Base-by-base conservation (phyloP, 306 rosid species). In the Albizia julibrissin region DNA sequence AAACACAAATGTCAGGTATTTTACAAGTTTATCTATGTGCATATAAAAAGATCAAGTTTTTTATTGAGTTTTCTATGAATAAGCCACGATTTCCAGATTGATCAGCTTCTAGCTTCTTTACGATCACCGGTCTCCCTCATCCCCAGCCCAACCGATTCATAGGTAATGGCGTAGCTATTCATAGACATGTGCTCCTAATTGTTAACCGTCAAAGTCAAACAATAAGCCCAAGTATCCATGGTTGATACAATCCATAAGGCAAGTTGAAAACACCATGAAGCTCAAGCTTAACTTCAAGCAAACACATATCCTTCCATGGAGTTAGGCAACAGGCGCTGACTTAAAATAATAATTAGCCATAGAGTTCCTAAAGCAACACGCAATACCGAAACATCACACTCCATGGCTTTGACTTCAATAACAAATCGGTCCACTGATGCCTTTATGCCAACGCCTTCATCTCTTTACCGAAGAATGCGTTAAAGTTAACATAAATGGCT, bases 1-100 rank as follows among this genome's bases (percentile, higher is more conserved):
- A 75, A 87, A 74, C 54, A 86, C 47, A 85, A 24, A 66, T 50
- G 27, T 5, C 34, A 52, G 54, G 5, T 61, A 8, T 34, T 39
- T 76, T 3, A 74, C 49, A 27, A 69, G 27, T 68, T 39, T 13
- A 69, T 54, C 62, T 8, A 5, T 18, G 13, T 21, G 27, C 26
- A 21, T 21, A 54, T 54, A 54, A 8, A 54, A 54, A 22, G 44
- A 59, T 75, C 40, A 24, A 14, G 50, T 67, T 19, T 74, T 64
- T 80, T 39, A 47, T 13, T 15, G 75, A 75, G 76, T 67, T 54
- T n/a, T 80, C 15, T 27, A 62, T 61, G 42, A 61, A 29, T 8
- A 76, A 79, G 66, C 4, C 26, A 54, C 16, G 27, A 58, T 21
- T 54, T 54, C 11, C 12, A 14, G 64, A 19, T 6, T 21, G 61